A percentile compares a stretch with the other conserved stretches of the same genome.
These are phyloP conservation scores for Carallia pectinifolia DNA, from an alignment of 345 rosid species.

Conservation along the genomic window DNA sequence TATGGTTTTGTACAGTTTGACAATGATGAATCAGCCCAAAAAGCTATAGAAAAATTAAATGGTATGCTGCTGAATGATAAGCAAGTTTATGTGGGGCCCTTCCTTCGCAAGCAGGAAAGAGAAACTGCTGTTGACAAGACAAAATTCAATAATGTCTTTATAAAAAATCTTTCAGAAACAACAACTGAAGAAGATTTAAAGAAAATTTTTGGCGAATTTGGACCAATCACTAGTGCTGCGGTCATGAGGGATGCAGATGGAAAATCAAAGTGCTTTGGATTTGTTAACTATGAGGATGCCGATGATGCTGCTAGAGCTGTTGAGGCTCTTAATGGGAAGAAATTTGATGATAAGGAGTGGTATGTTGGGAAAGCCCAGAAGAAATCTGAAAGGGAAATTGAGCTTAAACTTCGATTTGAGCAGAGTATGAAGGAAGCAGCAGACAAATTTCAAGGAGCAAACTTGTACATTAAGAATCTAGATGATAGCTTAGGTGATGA, in stretches of 20 bases:
- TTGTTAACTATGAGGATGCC: conserved; percentile 82
- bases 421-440: conserved; percentile 82
- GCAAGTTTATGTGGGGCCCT: conserved; percentile 93
- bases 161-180: conserved; percentile 74
- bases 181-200: conserved; percentile 76
- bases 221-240: conserved; percentile 77
- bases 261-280: conserved; percentile 87
- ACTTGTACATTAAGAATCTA: conserved; percentile 81
- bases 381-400: conserved; percentile 79
- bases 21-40: conserved; percentile 70
- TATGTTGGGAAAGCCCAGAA: conserved; percentile 90
- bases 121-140: conserved; percentile 46
- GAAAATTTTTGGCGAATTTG: conserved; percentile 70
- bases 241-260: conserved; percentile 87
- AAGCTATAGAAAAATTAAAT: conserved; percentile 73
- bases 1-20: conserved; percentile 95
- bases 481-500: conserved; percentile 84
- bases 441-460: conserved; percentile 76
- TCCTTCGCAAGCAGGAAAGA: conserved; percentile 92
- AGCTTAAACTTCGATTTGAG: conserved; percentile 66
- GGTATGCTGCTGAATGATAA: conserved; percentile 95
- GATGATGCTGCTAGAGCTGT: conserved; percentile 91
- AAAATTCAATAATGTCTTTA: conserved; percentile 82
- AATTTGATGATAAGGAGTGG: conserved; percentile 84
- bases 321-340: conserved; percentile 76